phyloP scores from a whole-genome alignment of 192 early-diverging fungal genomes.

The Umbelopsis sp. region DNA sequence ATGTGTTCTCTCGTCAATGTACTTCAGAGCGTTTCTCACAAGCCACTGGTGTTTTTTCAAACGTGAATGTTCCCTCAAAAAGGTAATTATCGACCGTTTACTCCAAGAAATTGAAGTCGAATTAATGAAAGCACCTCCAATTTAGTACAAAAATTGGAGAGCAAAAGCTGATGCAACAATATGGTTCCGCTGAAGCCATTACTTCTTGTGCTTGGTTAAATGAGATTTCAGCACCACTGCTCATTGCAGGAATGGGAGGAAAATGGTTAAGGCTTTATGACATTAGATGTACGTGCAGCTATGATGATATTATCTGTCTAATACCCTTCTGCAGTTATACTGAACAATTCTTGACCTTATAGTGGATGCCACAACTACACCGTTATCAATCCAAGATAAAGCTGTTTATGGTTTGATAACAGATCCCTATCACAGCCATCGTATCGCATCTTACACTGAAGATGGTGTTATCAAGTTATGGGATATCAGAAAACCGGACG shows the following conservation, averaged over 20 bases:
- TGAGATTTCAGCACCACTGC: constrained; percentile 44
- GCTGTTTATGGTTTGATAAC: constrained; percentile 65
- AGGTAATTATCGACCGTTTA: not conserved
- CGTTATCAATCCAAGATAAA: constrained; percentile 66
- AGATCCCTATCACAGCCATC: constrained; percentile 69
- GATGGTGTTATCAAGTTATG: constrained; percentile 69
- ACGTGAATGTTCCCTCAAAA: not conserved
- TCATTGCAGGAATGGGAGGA: constrained; percentile 73
- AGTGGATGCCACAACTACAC: constrained; percentile 45
- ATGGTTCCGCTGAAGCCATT: constrained; percentile 66
- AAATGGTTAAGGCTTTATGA: constrained; percentile 76
- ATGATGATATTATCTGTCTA: not conserved
- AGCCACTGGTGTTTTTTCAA: not conserved
- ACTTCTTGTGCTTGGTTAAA: constrained; percentile 69
- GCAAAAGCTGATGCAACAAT: constrained; percentile 50
- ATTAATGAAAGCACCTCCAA: not conserved
- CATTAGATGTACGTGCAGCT: constrained; percentile 47
- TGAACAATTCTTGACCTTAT: not conserved
- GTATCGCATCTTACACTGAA: constrained; percentile 74
- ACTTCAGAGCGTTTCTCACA: not conserved
- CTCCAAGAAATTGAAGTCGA: not conserved
- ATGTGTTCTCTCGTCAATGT: not conserved
- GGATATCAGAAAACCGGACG: constrained; percentile 69
- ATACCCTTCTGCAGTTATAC: not conserved
- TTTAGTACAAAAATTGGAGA: constrained; percentile 10